Conservation (phyloP, 1,284 basidiomycete genomes). For the Athelia sp. region DNA sequence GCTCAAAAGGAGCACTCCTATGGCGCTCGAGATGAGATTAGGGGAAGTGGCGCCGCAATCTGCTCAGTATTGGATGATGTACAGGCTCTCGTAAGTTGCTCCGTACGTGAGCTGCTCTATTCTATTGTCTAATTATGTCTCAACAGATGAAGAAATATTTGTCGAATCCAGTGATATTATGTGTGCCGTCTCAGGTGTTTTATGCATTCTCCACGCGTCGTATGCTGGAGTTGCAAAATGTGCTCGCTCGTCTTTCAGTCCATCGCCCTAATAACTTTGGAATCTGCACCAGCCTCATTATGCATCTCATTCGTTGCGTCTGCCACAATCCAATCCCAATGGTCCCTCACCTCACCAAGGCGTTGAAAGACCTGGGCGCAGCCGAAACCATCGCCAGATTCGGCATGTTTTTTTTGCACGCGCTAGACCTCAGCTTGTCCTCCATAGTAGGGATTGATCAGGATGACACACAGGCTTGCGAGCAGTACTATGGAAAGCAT, state of each 20-base stretch:
- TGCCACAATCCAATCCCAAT: neutral
- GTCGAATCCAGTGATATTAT: no score
- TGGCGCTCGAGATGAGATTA: no score
- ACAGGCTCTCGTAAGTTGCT: no score
- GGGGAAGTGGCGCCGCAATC: no score
- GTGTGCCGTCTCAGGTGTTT: no score
- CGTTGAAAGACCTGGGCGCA: conserved; percentile 6
- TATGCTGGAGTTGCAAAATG: conserved; percentile 1
- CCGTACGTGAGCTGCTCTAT: no score
- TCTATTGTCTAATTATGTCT: no score
- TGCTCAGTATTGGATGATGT: no score
- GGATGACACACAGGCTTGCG: neutral
- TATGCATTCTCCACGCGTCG: conserved; percentile 1
- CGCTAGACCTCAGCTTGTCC: conserved; percentile 3
- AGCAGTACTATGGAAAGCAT: neutral
- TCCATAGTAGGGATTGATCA: conserved; percentile 3
- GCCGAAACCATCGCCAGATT: neutral
- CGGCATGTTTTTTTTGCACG: conserved; percentile 11
- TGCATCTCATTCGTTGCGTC: conserved; percentile 9
- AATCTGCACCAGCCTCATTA: conserved; percentile 6
- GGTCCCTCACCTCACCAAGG: conserved; percentile 10
- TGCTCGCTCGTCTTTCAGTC: conserved; percentile 3
- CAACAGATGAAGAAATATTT: no score
- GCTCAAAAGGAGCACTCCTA: no score
- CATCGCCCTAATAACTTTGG: conserved; percentile 6